These are phyloP conservation scores for Microbotryum lychnidis-dioicae DNA, from an alignment of 1,284 basidiomycete species.

Conservation along the genomic window DNA sequence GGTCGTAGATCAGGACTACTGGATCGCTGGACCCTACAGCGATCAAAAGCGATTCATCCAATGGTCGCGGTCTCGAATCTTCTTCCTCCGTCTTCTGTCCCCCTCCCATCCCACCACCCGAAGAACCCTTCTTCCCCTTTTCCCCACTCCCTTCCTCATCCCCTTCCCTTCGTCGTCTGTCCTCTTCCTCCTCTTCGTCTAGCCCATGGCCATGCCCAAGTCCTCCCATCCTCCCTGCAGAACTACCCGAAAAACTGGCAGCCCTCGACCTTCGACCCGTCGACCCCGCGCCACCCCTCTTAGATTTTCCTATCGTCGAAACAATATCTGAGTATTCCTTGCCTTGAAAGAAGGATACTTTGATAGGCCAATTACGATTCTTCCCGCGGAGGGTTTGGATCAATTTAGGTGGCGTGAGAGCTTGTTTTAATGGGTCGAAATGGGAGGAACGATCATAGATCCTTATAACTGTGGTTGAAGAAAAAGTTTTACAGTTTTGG, in stretches of 20 bases:
- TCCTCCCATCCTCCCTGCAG: background rate
- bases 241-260: background rate
- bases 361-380: conserved; percentile 16
- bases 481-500: too few species aligned
- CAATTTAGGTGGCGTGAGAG: background rate
- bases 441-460: conserved; percentile 1
- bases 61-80: background rate
- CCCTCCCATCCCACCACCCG: background rate
- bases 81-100: background rate
- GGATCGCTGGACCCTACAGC: conserved; percentile 3
- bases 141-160: background rate
- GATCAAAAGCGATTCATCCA: conserved; percentile 4
- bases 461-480: background rate
- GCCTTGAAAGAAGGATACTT: conserved; percentile 9
- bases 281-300: too few species aligned
- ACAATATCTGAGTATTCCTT: background rate
- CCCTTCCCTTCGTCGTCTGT: background rate
- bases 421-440: conserved; percentile 1
- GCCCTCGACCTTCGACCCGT: background rate
- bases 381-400: conserved; percentile 14
- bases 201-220: background rate
- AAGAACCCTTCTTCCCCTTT: background rate
- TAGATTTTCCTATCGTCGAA: background rate
- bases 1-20: conserved; percentile 7
- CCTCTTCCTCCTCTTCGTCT: background rate